Evolutionary conservation across 768 basidiomycete species (phyloP).

Genomic region (Leucosporidium scottii): DNA sequence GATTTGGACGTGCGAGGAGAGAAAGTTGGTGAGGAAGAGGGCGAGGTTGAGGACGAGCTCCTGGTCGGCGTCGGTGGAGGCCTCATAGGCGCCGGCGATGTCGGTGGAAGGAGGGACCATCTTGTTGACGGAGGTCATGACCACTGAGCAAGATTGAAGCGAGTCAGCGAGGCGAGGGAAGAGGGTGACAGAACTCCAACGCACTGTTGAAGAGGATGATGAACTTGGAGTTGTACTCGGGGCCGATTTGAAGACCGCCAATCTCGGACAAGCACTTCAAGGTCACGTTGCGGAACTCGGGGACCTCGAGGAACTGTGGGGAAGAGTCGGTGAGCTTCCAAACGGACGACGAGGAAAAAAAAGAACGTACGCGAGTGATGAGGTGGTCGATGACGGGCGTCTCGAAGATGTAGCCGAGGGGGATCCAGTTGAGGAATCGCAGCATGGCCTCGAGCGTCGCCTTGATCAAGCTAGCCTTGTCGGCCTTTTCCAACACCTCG

Average conservation of each 20-base stretch:
- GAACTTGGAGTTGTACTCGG: slow-evolving; percentile 97
- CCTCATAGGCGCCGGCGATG: slow-evolving; percentile 82
- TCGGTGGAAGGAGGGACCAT: slow-evolving; percentile 94
- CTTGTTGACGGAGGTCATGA: slow-evolving; percentile 52
- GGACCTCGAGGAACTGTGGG: slow-evolving; percentile 82
- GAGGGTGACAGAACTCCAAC: slow-evolving; percentile 47
- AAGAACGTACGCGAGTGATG: slow-evolving; percentile 67
- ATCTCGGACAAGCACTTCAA: slow-evolving; percentile 96
- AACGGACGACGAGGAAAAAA: too few species aligned
- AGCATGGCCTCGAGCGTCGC: slow-evolving; percentile 90
- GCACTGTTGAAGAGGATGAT: slow-evolving; percentile 74
- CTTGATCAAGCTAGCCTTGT: slow-evolving; percentile 87
- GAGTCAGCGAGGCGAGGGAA: slow-evolving; percentile 81
- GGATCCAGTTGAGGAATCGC: slow-evolving; percentile 98
- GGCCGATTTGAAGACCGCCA: slow-evolving; percentile 83
- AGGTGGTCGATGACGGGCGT: slow-evolving; percentile 93
- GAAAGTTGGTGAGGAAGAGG: slow-evolving; percentile 94
- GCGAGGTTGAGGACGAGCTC: slow-evolving; percentile 95
- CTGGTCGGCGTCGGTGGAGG: slow-evolving; percentile 84
- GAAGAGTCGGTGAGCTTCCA: not conserved
- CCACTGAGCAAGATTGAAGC: slow-evolving; percentile 7
- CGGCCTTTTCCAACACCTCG: slow-evolving; percentile 94
- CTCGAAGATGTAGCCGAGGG: slow-evolving; percentile 96
- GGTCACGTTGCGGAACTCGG: slow-evolving; percentile 94
- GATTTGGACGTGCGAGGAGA: slow-evolving; percentile 84